Evolutionary conservation across 1,139 yeast genomes (phyloP), one percentile per base, ranked within the genome.

Genomic region (Schwanniomyces etchellsii): DNA sequence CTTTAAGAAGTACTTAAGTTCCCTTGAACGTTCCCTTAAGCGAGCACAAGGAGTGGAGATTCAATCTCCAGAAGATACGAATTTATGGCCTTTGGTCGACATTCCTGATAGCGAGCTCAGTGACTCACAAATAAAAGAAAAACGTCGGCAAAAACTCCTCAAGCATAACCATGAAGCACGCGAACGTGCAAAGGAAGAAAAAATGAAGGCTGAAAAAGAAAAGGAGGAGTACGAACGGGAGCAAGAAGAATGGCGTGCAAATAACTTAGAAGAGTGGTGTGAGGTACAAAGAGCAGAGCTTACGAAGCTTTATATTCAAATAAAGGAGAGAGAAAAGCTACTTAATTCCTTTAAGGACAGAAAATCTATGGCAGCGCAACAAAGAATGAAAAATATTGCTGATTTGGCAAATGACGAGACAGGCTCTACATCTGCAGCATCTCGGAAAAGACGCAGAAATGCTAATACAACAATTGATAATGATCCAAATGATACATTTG

Each of bases 401-500:
- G 82, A 83, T 12, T 67, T 91, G 38, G 96, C 96, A 1, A 77
- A 83, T 34, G 95, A 85, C 43, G 77, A 75, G 45, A 52, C 48
- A 20, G 73, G 69, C 3, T 52, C 64, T 10, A 57, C 66, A 4
- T 47, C 59, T 17, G 60, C 67, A 1, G 54, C 54, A 14, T 51
- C 64, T 4, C 52, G 70, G 35, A 64, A 61, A 36, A 69, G 81
- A 47, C 71, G 77, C 37, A 67, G 81, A 41, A 72, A 68, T 34
- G 68, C 58, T 4, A 69, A 65, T 34, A 71, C 79, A 0, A 76
- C 88, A 1, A 82, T 83, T 27, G 96, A 85, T 47, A 86, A 84
- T 47, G 96, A 86, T 51, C 95, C 94, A 9, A 88, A 81, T 48
- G 97, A 89, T 55, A 86, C 89, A 0, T 91, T 91, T 57, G 97